phyloP scores from a whole-genome alignment of 2,329 filamentous ascomycete genomes.

The Plenodomus lindquistii region DNA sequence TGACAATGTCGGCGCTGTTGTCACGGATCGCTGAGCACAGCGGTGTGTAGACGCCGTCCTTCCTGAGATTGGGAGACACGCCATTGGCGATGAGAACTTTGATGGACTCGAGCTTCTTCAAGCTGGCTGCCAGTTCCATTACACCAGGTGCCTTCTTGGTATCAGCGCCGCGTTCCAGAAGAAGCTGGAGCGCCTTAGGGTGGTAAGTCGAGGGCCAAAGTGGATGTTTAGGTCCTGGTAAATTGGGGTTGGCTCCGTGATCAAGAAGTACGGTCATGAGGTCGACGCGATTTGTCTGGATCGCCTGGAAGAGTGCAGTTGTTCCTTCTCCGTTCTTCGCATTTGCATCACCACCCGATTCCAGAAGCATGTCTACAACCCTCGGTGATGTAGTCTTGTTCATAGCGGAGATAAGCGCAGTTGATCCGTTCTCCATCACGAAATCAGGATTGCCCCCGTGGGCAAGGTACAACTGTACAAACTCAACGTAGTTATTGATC shows the following conservation, averaged over 20 bases:
- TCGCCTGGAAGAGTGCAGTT: constrained; percentile 66
- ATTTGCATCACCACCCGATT: constrained; percentile 63
- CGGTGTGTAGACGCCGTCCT: constrained; percentile 69
- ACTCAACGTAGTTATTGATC: constrained; percentile 57
- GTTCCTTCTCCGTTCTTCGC: constrained; percentile 64
- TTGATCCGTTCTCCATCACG: constrained; percentile 61
- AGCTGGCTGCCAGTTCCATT: constrained; percentile 65
- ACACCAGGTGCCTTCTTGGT: constrained; percentile 63
- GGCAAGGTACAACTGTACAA: constrained; percentile 63
- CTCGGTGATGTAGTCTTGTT: constrained; percentile 60
- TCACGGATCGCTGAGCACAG: constrained; percentile 71
- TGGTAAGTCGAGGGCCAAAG: constrained; percentile 68
- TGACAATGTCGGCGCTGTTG: constrained; percentile 64
- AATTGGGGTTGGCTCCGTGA: constrained; percentile 67
- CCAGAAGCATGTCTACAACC: constrained; percentile 62
- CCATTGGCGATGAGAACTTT: constrained; percentile 61
- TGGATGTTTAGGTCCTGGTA: constrained; percentile 70
- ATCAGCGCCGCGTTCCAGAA: constrained; percentile 64
- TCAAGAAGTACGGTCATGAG: constrained; percentile 60
- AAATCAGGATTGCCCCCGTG: constrained; percentile 64
- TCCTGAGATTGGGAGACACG: constrained; percentile 64
- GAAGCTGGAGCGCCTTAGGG: constrained; percentile 60
- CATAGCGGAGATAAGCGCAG: constrained; percentile 63
- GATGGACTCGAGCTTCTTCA: constrained; percentile 67
- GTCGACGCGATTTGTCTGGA: constrained; percentile 60